Percentiles rank a stretch among this genome's conserved stretches.
Evolutionary conservation across 202 grass and related monocot genomes (phyloP).

Genomic region (Schoenoplectus triqueter): DNA sequence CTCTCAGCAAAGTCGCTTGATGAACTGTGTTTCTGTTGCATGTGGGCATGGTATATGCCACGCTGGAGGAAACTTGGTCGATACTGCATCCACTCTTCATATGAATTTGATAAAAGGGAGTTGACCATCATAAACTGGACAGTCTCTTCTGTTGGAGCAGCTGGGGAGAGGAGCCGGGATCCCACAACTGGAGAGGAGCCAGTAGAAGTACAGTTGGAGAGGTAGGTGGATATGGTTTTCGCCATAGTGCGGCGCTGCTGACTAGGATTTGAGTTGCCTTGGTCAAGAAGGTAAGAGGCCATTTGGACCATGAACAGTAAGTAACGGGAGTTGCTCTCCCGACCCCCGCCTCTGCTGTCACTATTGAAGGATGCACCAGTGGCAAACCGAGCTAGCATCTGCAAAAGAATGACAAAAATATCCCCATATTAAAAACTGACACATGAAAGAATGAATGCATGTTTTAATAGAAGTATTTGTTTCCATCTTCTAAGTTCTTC

Average conservation of each 20-base stretch:
- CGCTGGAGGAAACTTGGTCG: constrained; percentile 76
- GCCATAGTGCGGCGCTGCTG: constrained; percentile 75
- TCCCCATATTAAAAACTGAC: constrained; percentile 4
- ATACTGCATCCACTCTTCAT: constrained; percentile 87
- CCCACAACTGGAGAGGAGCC: constrained; percentile 40
- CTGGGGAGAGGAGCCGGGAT: constrained; percentile 51
- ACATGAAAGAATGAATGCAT: not conserved
- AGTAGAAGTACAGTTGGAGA: constrained; percentile 60
- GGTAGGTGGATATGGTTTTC: constrained; percentile 60
- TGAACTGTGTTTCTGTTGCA: constrained; percentile 89
- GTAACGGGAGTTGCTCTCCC: constrained; percentile 92
- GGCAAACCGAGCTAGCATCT: constrained; percentile 98
- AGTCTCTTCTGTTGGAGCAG: constrained; percentile 66
- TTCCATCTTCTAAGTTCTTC: not conserved
- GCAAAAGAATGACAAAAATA: constrained; percentile 30
- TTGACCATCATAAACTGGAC: constrained; percentile 99
- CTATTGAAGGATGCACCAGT: constrained; percentile 82
- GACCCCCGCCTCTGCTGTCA: constrained; percentile 89
- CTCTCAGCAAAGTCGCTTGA: constrained; percentile 52
- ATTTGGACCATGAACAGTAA: constrained; percentile 98
- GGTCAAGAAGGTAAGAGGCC: constrained; percentile 80
- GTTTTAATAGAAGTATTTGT: not conserved
- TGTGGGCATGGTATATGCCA: constrained; percentile 85
- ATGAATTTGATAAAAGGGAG: constrained; percentile 87
- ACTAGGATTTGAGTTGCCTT: constrained; percentile 53